These are phyloP conservation scores for Hanseniaspora occidentalis DNA, from an alignment of 805 yeast species.

Conservation along the genomic window DNA sequence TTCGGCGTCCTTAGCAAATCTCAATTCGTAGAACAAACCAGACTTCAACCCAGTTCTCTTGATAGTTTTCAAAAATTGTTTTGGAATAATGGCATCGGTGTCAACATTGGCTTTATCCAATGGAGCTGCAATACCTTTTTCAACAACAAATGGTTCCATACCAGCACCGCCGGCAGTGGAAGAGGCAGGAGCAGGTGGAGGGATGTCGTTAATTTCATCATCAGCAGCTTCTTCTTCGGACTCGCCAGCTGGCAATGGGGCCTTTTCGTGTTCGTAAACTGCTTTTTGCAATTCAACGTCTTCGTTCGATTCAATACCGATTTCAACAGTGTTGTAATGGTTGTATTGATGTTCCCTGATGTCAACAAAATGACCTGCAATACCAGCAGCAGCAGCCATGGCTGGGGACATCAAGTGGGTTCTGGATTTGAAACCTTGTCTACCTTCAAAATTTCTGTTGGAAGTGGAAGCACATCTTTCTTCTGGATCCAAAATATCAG, in stretches of 20 bases:
- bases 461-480: constrained; percentile 99
- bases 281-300: constrained; percentile 55
- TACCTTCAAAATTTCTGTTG: constrained; percentile 96
- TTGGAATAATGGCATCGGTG: constrained; percentile 97
- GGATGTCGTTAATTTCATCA: constrained; percentile 54
- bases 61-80: constrained; percentile 94
- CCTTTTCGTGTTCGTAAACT: constrained; percentile 60
- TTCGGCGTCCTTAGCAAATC: constrained; percentile 55
- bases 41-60: constrained; percentile 86
- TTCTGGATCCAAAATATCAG: constrained; percentile 86
- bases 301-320: constrained; percentile 32
- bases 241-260: constrained; percentile 43
- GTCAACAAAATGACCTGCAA: constrained; percentile 81
- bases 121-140: constrained; percentile 87
- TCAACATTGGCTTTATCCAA: constrained; percentile 90
- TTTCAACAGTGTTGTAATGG: constrained; percentile 39
- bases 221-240: constrained; percentile 34
- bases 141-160: constrained; percentile 61
- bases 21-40: constrained; percentile 85
- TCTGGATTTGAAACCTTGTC: constrained; percentile 94
- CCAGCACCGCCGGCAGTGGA: constrained; percentile 34
- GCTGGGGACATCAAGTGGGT: constrained; percentile 98
- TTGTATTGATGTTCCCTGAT: constrained; percentile 69
- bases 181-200: constrained; percentile 29
- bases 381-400: constrained; percentile 99